Base-by-base conservation (phyloP, 176 grass and related monocot species). In the Triticum monococcum region DNA sequence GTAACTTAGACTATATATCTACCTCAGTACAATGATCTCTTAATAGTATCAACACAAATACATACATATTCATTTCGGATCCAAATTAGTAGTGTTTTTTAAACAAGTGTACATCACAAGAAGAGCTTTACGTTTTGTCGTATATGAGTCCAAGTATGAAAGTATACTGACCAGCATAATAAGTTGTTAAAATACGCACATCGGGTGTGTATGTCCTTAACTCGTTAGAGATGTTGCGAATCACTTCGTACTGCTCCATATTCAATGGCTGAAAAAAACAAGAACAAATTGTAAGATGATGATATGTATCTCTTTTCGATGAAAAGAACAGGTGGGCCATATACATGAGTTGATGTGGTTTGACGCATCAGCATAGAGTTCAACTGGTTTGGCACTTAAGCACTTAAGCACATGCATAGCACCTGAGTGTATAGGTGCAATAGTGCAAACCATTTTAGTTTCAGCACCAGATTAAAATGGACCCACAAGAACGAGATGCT, bases 171-270 rank as follows among this genome's bases (percentile, higher is more conserved):
- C 96, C 96, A 78, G 88, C 89, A 65, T 98, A 98, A 81, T 98
- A 98, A 81, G 96, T 98, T 12, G 96, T 98, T 76, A 98, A 88
- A 80, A 98, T 91, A 68, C 94, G 90, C 43, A 91, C 96, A 81
- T 96, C 88, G 81, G 90, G 89, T 88, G 96, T 89, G 91, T 98
- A 92, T 38, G 90, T 79, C 67, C 76, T 83, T 90, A 98, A 89
- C 77, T 98, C 96, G 75, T 86, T 87, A 48, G 96, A 98, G 86
- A 98, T 98, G 87, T 69, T 94, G 64, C 92, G 77, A 45, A 98
- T 98, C 77, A 89, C 69, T 86, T 96, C 88, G 82, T 98, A 98
- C 54, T 98, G 96, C 4, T 96, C 92, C 84, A 92, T 60, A 74
- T 98, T 94, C 87, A 96, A 54, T 77, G 96, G 93, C 96, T 98